Base-by-base conservation (phyloP, 495 filamentous ascomycete genomes). In the Eremomyces bilateralis region DNA sequence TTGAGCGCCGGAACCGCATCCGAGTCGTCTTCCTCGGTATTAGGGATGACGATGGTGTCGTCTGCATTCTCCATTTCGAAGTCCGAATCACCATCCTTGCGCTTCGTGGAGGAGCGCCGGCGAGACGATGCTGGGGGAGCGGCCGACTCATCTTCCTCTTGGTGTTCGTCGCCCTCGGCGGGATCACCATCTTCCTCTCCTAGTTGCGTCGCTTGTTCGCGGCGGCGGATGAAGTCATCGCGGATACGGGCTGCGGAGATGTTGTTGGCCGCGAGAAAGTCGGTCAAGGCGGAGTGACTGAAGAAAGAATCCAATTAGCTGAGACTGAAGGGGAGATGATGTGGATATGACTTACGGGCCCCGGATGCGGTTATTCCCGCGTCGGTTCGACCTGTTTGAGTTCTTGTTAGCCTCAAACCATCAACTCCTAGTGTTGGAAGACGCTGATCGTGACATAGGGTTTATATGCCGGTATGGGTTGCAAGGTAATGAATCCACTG, bases 211-310 rank as follows among this genome's bases (percentile, higher is more conserved):
- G 51, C 42, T 39, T 48, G 39, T 29, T 39, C 37, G 13, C 40
- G 33, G 17, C 55, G 48, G 21, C 50, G 43, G 24, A 39, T 37
- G 57, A 64, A 73, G 39, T 81, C 70, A 36, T 67, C 54, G 25
- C 67, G 63, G 42, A 91, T 91, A 40, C 80, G 72, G 20, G 61
- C 57, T 3, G 80, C 81, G n/a, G 78, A 84, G 48, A 91, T 91
- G 42, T 88, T 88, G 51, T 93, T 76, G 8, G 80, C 74, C 69
- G 76, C 77, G 18, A 90, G 57, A 42, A 80, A 90, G 43, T 83
- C 74, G 0, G 78, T 85, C 34, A 90, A 57, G 20, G 80, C 80
- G 15, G 80, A 85, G 43, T 70, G 71, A 19, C 64, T 68, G 40
- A 3, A 13, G 31, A 33, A 28, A 16, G 35, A 16, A 31, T 29